Percentiles rank a stretch among this genome's conserved stretches.
phyloP scores from a whole-genome alignment of 768 basidiomycete species.

The Tylopilus subfusipes region DNA sequence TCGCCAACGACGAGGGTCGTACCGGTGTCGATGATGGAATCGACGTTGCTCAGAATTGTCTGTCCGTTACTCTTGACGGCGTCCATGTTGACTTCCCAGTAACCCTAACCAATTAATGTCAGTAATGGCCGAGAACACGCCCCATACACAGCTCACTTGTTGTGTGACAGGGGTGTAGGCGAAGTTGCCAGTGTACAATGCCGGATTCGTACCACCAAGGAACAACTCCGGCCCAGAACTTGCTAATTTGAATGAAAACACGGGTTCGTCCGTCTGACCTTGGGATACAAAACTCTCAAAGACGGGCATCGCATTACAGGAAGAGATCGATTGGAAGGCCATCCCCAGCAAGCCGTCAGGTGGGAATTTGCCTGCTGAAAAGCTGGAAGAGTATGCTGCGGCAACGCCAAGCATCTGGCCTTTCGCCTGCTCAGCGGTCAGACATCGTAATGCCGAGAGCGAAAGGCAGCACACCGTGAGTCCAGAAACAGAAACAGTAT shows the following conservation, averaged over 20 bases:
- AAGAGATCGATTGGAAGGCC: conserved; percentile 40
- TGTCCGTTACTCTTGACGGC: not conserved
- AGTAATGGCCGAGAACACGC: not conserved
- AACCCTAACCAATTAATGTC: conserved; percentile 7
- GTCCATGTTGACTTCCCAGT: conserved; percentile 20
- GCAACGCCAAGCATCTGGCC: conserved; percentile 17
- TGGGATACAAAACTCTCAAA: conserved; percentile 42
- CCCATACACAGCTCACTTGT: not conserved
- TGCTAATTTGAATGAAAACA: conserved; percentile 49
- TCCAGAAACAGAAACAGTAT: conserved; percentile 12
- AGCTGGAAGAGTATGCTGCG: not conserved
- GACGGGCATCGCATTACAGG: conserved; percentile 31
- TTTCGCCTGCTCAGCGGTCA: conserved; percentile 6
- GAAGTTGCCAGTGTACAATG: conserved; percentile 44
- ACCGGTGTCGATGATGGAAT: conserved; percentile 24
- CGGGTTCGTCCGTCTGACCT: conserved; percentile 26
- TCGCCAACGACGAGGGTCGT: conserved; percentile 10
- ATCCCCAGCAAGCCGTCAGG: conserved; percentile 37
- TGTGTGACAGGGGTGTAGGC: conserved; percentile 25
- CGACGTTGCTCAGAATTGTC: conserved; percentile 4
- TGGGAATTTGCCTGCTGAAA: conserved; percentile 2
- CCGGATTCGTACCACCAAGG: conserved; percentile 47
- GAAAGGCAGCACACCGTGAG: conserved; percentile 2
- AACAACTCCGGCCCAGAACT: conserved; percentile 41
- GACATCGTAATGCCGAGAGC: not conserved